These are phyloP conservation scores for Phialophora macrospora DNA, from an alignment of 2,329 filamentous ascomycete species.

Conservation along the genomic window DNA sequence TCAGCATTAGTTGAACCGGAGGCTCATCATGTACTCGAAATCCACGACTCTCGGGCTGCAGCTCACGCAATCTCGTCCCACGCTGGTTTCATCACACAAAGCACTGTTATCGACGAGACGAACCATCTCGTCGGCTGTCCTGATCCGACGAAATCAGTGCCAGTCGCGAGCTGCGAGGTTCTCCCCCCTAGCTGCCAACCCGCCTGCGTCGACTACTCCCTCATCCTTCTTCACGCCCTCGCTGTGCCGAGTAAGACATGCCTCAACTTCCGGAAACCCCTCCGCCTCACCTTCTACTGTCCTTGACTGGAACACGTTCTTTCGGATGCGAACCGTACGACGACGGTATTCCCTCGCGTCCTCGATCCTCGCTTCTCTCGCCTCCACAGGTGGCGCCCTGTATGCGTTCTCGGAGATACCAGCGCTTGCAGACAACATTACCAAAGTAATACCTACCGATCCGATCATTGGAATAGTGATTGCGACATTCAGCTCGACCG, in stretches of 20 bases:
- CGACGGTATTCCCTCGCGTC: slow-evolving; percentile 82
- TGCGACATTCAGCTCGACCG: slow-evolving; percentile 75
- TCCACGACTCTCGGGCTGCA: slow-evolving; percentile 29
- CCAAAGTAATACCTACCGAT: slow-evolving; percentile 61
- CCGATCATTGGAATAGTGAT: slow-evolving; percentile 84
- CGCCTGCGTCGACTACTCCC: slow-evolving; percentile 25
- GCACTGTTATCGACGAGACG: slow-evolving; percentile 22
- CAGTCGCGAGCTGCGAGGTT: slow-evolving; percentile 22
- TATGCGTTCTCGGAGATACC: slow-evolving; percentile 37
- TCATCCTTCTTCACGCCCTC: slow-evolving; percentile 37
- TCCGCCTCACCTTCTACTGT: slow-evolving; percentile 32
- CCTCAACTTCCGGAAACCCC: slow-evolving; percentile 26
- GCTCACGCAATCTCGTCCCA: slow-evolving; percentile 25
- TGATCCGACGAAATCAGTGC: slow-evolving; percentile 37
- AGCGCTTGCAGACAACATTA: slow-evolving; percentile 36
- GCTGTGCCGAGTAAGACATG: slow-evolving; percentile 32
- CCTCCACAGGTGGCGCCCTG: slow-evolving; percentile 63
- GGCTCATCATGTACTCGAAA: slow-evolving; percentile 29
- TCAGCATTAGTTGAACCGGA: slow-evolving; percentile 5
- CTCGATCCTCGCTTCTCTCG: slow-evolving; percentile 68
- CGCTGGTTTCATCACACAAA: slow-evolving; percentile 20
- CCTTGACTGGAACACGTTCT: slow-evolving; percentile 92
- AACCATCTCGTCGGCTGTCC: slow-evolving; percentile 25
- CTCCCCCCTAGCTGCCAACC: slow-evolving; percentile 23
- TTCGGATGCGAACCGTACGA: slow-evolving; percentile 83